Percentiles rank a stretch among this genome's conserved stretches.
Evolutionary conservation across 768 basidiomycete genomes (phyloP).

Genomic region (Termitomyces sp.): DNA sequence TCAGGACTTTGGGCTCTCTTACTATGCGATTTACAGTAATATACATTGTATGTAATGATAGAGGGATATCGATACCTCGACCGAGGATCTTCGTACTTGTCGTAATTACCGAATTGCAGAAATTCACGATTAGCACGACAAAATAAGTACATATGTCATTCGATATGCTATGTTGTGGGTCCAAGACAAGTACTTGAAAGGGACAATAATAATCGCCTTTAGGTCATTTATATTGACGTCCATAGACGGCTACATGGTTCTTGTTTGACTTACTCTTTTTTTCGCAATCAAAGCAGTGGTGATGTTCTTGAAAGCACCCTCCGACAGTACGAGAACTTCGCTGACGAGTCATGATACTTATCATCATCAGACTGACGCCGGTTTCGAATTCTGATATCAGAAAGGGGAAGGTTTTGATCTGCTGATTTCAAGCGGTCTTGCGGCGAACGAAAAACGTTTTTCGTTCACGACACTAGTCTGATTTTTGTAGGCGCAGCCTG

Average conservation of each 20-base stretch:
- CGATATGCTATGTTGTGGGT: not conserved
- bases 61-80: not conserved
- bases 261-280: not conserved
- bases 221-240: not conserved
- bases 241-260: not conserved
- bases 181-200: not conserved
- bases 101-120: not conserved
- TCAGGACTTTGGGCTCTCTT: not conserved
- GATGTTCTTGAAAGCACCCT: too few species aligned
- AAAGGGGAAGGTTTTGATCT: not conserved
- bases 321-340: not conserved
- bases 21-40: conserved; percentile 7
- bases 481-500: not conserved
- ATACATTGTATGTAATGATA: not conserved
- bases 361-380: not conserved
- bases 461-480: not conserved
- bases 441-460: conserved; percentile 3
- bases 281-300: not conserved
- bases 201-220: not conserved
- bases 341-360: not conserved
- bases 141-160: not conserved
- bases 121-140: not conserved
- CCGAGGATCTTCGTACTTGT: not conserved
- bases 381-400: conserved; percentile 1
- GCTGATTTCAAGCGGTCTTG: not conserved